Conservation (phyloP, 2,329 filamentous ascomycete genomes). For the Thermothelomyces thermophilus region DNA sequence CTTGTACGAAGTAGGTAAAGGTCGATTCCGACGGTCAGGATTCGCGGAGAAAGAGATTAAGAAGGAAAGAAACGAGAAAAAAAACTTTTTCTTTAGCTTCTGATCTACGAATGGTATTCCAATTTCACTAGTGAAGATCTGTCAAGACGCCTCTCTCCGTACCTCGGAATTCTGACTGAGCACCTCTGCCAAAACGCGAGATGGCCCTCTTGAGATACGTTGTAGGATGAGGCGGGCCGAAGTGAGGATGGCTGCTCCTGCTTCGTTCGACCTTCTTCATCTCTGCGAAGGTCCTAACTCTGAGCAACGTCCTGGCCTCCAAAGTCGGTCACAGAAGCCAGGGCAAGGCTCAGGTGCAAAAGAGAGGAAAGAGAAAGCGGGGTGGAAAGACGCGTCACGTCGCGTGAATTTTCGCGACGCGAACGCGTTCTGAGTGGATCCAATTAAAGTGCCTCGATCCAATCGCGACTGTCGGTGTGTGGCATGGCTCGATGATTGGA, state of each 20-base stretch:
- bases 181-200: no score
- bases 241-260: no score
- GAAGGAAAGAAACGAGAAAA: no score
- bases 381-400: conserved; percentile 18
- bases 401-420: conserved; percentile 19
- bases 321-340: no score
- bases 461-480: conserved; percentile 14
- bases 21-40: neutral
- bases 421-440: conserved; percentile 16
- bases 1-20: conserved; percentile 9
- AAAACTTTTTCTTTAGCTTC: conserved; percentile 1
- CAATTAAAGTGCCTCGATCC: conserved; percentile 18
- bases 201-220: no score
- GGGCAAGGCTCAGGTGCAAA: neutral
- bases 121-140: neutral
- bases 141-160: neutral
- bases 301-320: neutral
- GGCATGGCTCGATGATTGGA: conserved; percentile 16
- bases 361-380: neutral
- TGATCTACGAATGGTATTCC: neutral
- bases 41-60: no score
- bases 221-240: no score
- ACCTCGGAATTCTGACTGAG: no score
- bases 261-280: no score
- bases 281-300: no score